Percentiles rank a stretch among this genome's conserved stretches.
These are phyloP conservation scores for Magnaporthiopsis rhizophila DNA, from an alignment of 2,329 filamentous ascomycete species.

Conservation along the genomic window DNA sequence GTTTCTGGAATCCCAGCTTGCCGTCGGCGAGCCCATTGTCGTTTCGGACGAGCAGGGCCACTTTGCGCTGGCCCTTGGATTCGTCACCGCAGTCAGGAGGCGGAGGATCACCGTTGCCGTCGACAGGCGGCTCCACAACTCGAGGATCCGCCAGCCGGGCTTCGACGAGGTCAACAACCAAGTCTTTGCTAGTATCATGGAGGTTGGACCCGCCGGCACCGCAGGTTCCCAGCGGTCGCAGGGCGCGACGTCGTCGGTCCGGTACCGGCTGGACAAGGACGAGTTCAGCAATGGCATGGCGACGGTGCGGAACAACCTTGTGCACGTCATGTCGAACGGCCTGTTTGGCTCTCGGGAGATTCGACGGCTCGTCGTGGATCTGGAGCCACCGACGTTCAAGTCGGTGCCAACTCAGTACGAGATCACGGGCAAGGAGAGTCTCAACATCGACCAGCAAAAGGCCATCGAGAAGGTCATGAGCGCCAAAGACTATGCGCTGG, in stretches of 20 bases:
- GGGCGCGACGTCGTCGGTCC: constrained; percentile 43
- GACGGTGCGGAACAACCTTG: constrained; percentile 83
- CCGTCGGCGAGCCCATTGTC: constrained; percentile 85
- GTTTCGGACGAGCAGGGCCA: constrained; percentile 92
- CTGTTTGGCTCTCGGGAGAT: constrained; percentile 64
- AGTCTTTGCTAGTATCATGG: constrained; percentile 85
- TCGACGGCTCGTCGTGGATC: constrained; percentile 72
- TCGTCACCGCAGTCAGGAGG: constrained; percentile 69
- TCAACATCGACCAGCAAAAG: constrained; percentile 80
- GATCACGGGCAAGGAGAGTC: constrained; percentile 51
- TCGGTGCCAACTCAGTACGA: constrained; percentile 53
- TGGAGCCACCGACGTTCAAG: constrained; percentile 67
- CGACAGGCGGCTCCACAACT: constrained; percentile 81
- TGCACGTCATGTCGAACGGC: constrained; percentile 82
- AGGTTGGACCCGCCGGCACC: constrained; percentile 53
- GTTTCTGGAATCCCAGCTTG: constrained; percentile 85
- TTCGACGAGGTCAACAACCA: constrained; percentile 77
- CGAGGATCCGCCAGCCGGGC: constrained; percentile 63
- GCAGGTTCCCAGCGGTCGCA: constrained; percentile 41
- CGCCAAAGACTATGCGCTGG: constrained; percentile 90
- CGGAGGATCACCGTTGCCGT: constrained; percentile 79
- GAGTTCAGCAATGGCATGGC: constrained; percentile 99
- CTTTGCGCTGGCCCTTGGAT: constrained; percentile 90
- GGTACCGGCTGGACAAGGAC: constrained; percentile 90
- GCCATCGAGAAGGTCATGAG: constrained; percentile 95